phyloP scores from a whole-genome alignment of 305 asterid species.

The Rubia peregrina region DNA sequence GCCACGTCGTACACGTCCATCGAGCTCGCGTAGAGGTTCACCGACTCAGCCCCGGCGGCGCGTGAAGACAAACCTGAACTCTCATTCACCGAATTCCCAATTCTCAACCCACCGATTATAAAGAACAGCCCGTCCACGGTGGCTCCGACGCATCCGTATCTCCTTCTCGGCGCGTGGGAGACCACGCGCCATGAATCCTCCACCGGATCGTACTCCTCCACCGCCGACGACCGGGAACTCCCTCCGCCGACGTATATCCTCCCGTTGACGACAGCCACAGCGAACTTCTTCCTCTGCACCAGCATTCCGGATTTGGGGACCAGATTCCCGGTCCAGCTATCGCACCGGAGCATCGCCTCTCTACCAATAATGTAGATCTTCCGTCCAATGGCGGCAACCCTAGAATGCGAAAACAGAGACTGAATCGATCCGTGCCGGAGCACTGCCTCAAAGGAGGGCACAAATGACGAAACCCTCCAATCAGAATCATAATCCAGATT shows the following conservation, averaged over 20 bases:
- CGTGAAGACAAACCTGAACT: slow-evolving; percentile 21
- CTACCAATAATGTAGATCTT: slow-evolving; percentile 56
- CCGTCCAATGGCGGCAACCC: slow-evolving; percentile 56
- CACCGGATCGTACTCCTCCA: slow-evolving; percentile 74
- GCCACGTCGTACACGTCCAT: slow-evolving; percentile 71
- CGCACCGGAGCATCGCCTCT: slow-evolving; percentile 57
- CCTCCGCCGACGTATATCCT: slow-evolving; percentile 74
- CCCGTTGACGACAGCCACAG: slow-evolving; percentile 49
- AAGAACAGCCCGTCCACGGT: slow-evolving; percentile 61
- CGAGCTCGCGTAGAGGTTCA: slow-evolving; percentile 56
- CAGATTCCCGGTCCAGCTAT: slow-evolving; percentile 72
- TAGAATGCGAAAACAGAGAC: slow-evolving; percentile 34
- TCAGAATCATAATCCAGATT: slow-evolving; percentile 24
- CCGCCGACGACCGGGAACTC: slow-evolving; percentile 41
- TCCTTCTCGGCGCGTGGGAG: slow-evolving; percentile 45
- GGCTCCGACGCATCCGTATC: slow-evolving; percentile 76
- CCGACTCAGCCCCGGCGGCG: slow-evolving; percentile 31
- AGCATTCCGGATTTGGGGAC: slow-evolving; percentile 43
- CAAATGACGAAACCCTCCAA: slow-evolving; percentile 55
- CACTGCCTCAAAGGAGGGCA: slow-evolving; percentile 27
- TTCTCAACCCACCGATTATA: slow-evolving; percentile 59
- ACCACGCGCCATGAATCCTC: slow-evolving; percentile 55
- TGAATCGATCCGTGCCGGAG: slow-evolving; percentile 28
- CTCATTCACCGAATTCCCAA: slow-evolving; percentile 37
- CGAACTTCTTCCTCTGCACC: slow-evolving; percentile 63